Evolutionary conservation across 805 yeast genomes (phyloP).

Genomic region (Myxozyma udenii): DNA sequence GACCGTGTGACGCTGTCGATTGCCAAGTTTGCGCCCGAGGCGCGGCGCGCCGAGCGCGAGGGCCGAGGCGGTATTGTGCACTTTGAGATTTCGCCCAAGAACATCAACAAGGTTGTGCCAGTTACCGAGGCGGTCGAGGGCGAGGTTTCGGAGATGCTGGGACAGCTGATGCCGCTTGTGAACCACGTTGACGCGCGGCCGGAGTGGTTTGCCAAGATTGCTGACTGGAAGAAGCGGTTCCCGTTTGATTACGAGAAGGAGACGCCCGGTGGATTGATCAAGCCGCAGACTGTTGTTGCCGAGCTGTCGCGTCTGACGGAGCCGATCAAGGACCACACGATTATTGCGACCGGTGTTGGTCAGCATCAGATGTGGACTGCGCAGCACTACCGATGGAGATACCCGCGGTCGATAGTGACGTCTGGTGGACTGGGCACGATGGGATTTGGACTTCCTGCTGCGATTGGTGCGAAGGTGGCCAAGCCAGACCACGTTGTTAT

Average conservation of each 20-base stretch:
- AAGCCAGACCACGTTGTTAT: slow-evolving; percentile 92
- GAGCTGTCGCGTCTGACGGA: slow-evolving; percentile 74
- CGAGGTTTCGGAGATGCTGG: slow-evolving; percentile 80
- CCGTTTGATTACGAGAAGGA: slow-evolving; percentile 79
- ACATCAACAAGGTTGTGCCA: slow-evolving; percentile 90
- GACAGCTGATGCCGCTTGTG: slow-evolving; percentile 67
- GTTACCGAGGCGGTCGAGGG: slow-evolving; percentile 97
- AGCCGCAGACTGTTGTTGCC: slow-evolving; percentile 87
- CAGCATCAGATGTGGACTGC: slow-evolving; percentile 99
- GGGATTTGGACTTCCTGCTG: slow-evolving; percentile 98
- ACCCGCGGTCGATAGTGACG: slow-evolving; percentile 92
- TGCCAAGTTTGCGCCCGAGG: slow-evolving; percentile 87
- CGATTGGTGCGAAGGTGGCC: slow-evolving; percentile 97
- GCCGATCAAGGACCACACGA: slow-evolving; percentile 63
- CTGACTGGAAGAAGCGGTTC: slow-evolving; percentile 78
- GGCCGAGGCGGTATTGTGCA: slow-evolving; percentile 94
- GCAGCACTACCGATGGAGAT: slow-evolving; percentile 91
- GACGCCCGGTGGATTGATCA: slow-evolving; percentile 55
- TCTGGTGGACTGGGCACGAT: slow-evolving; percentile 98
- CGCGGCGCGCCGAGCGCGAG: slow-evolving; percentile 82
- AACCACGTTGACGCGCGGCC: slow-evolving; percentile 60
- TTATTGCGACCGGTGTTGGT: slow-evolving; percentile 97
- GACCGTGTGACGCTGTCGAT: slow-evolving; percentile 94
- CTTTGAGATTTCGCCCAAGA: slow-evolving; percentile 93
- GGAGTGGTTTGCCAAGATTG: slow-evolving; percentile 73